Conservation (phyloP, 2,329 filamentous ascomycete species). For the Fusarium paranaense region DNA sequence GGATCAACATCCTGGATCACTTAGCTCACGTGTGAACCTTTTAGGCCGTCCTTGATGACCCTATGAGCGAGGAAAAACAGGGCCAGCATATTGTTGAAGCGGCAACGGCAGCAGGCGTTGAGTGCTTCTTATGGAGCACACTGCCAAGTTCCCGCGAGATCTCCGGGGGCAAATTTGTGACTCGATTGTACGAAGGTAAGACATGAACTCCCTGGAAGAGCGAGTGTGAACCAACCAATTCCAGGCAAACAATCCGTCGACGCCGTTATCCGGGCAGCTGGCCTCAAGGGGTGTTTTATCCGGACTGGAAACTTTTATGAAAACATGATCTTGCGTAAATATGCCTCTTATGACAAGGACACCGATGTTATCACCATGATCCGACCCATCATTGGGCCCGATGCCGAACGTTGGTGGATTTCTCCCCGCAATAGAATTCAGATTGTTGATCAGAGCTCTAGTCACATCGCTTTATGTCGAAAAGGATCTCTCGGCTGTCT, state of each 20-base stretch:
- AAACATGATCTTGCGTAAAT: constrained; percentile 28
- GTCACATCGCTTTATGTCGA: constrained; percentile 29
- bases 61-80: constrained; percentile 30
- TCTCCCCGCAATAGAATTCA: background rate
- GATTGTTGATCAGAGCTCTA: background rate
- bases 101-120: constrained; percentile 14
- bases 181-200: constrained; percentile 22
- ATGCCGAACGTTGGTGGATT: constrained; percentile 13
- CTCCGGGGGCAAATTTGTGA: constrained; percentile 26
- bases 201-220: fast-evolving
- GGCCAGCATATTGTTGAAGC: constrained; percentile 28
- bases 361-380: constrained; percentile 26
- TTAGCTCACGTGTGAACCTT: background rate
- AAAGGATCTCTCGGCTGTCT: constrained; percentile 18
- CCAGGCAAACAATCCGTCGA: constrained; percentile 23
- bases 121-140: constrained; percentile 28
- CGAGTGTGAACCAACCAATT: background rate
- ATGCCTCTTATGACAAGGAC: constrained; percentile 19
- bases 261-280: constrained; percentile 23
- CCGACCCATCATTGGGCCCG: constrained; percentile 23
- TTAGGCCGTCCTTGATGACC: constrained; percentile 22
- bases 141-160: constrained; percentile 25
- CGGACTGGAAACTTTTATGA: constrained; percentile 29
- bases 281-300: constrained; percentile 21
- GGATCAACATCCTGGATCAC: no score